These are phyloP conservation scores for Sporothrix humicola DNA, from an alignment of 2,329 filamentous ascomycete species.

Conservation along the genomic window DNA sequence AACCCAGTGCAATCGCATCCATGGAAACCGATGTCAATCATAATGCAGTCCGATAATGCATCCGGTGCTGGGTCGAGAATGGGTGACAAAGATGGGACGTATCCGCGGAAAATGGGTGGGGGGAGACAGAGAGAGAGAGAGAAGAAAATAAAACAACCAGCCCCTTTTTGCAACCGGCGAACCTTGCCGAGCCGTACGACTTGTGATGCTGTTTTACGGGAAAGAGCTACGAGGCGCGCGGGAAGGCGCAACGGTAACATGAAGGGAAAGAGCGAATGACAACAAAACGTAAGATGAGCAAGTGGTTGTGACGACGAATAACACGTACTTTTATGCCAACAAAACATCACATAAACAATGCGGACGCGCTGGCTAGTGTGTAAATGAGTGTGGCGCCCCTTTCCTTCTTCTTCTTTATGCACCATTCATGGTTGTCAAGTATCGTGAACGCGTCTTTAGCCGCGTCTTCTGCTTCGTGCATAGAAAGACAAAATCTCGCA, in stretches of 20 bases:
- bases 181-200: background rate
- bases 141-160: background rate
- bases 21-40: slow-evolving; percentile 23
- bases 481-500: background rate
- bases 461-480: background rate
- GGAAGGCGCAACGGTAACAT: slow-evolving; percentile 1
- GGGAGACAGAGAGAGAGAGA: background rate
- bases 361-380: background rate
- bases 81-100: background rate
- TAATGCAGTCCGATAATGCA: slow-evolving; percentile 1
- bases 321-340: background rate
- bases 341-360: background rate
- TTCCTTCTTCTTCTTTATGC: background rate
- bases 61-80: background rate
- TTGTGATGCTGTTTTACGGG: background rate
- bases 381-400: slow-evolving; percentile 20
- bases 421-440: background rate
- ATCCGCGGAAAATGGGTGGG: background rate
- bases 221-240: slow-evolving; percentile 7
- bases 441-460: background rate
- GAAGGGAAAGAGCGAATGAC: background rate
- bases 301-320: slow-evolving; percentile 3
- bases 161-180: background rate
- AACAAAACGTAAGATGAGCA: slow-evolving; percentile 5
- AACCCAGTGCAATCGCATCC: slow-evolving; percentile 14